Conservation (phyloP, 345 rosid genomes). For the Rubroshorea leprosula region DNA sequence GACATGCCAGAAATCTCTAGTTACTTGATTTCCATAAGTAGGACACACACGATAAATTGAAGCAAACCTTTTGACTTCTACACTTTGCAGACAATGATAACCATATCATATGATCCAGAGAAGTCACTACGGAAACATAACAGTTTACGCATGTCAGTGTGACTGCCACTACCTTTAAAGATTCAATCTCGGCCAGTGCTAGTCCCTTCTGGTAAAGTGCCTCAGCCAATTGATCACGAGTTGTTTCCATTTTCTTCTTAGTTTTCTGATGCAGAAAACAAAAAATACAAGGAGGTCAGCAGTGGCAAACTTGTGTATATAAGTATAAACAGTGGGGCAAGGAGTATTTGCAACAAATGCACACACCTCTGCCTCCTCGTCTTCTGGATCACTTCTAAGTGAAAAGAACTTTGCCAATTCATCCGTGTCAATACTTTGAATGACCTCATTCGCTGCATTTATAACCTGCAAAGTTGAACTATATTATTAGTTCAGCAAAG, state of each 20-base stretch:
- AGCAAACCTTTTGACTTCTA: too few species aligned
- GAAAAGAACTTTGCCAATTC: slow-evolving; percentile 68
- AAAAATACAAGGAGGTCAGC: neutral
- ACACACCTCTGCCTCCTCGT: slow-evolving; percentile 81
- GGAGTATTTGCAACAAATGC: neutral
- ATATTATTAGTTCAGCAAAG: slow-evolving; percentile 2
- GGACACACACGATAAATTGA: too few species aligned
- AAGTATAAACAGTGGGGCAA: neutral
- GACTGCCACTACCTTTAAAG: slow-evolving; percentile 38
- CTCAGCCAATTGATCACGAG: slow-evolving; percentile 77
- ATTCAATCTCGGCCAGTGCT: slow-evolving; percentile 61
- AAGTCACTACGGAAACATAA: too few species aligned
- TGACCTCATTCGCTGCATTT: slow-evolving; percentile 66
- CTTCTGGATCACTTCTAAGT: slow-evolving; percentile 79
- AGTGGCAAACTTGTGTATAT: neutral
- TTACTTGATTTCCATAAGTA: too few species aligned
- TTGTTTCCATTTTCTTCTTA: slow-evolving; percentile 78
- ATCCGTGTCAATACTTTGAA: slow-evolving; percentile 67
- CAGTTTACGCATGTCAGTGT: neutral
- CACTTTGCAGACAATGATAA: too few species aligned
- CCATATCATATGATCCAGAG: too few species aligned
- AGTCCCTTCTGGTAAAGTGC: slow-evolving; percentile 88
- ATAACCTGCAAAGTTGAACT: slow-evolving; percentile 53
- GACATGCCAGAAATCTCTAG: too few species aligned
- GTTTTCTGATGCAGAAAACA: slow-evolving; percentile 29